Percentiles rank a stretch among this genome's conserved stretches.
phyloP scores from a whole-genome alignment of 23 red algal genomes.

The Gracilaria domingensis region DNA sequence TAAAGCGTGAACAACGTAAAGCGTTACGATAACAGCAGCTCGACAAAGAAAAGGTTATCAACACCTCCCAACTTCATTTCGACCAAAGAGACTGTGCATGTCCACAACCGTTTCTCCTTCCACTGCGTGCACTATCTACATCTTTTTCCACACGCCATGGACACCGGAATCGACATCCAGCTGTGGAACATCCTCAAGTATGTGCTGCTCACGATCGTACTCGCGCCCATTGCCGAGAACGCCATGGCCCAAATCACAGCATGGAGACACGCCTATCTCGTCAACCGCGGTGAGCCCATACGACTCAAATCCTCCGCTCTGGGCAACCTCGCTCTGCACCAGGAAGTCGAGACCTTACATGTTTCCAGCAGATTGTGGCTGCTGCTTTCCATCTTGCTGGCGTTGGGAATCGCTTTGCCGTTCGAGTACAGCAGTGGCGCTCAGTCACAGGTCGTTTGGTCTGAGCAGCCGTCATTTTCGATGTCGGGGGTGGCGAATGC shows the following conservation, averaged over 20 bases:
- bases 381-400: background rate
- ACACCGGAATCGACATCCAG: background rate
- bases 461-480: background rate
- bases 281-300: background rate
- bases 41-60: too few relatives aligned
- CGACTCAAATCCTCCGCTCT: background rate
- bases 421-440: slow-evolving; percentile 32
- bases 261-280: slow-evolving; percentile 14
- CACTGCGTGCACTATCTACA: too few relatives aligned
- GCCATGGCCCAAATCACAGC: slow-evolving; percentile 8
- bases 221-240: background rate
- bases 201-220: background rate
- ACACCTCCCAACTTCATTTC: too few relatives aligned
- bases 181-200: slow-evolving; percentile 12
- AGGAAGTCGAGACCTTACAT: background rate
- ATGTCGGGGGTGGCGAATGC: background rate
- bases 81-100: too few relatives aligned
- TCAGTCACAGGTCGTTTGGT: background rate
- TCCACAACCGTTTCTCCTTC: too few relatives aligned
- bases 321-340: slow-evolving; percentile 7
- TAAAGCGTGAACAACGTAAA: too few relatives aligned
- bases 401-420: background rate
- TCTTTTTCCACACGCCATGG: too few relatives aligned
- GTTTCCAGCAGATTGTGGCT: background rate
- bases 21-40: too few relatives aligned